Conservation (phyloP, 1,284 basidiomycete species). For the Ustilago vetiveriae region DNA sequence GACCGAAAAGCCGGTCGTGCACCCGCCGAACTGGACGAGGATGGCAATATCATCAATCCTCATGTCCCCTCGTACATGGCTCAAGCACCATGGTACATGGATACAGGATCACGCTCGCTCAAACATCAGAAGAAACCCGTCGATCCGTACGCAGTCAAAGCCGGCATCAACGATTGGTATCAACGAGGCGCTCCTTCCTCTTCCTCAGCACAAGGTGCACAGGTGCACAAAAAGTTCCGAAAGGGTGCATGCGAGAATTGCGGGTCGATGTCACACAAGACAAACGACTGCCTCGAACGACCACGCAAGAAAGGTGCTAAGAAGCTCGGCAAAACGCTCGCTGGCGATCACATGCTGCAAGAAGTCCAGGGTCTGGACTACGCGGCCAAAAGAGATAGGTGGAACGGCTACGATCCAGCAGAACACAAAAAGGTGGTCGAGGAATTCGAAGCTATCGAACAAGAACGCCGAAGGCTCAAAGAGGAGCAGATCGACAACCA, state of each 20-base stretch:
- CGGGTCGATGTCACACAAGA: constrained; percentile 93
- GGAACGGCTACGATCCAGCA: constrained; percentile 95
- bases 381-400: constrained; percentile 94
- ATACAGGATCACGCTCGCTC: constrained; percentile 83
- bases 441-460: constrained; percentile 87
- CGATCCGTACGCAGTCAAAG: constrained; percentile 73
- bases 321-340: constrained; percentile 88
- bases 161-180: constrained; percentile 89
- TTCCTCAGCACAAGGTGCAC: neutral
- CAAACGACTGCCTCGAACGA: constrained; percentile 90
- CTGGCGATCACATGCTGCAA: constrained; percentile 87
- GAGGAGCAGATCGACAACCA: constrained; percentile 98
- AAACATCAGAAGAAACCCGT: constrained; percentile 83
- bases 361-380: constrained; percentile 75
- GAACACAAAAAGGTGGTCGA: constrained; percentile 88
- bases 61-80: constrained; percentile 81
- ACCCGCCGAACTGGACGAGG: constrained; percentile 90
- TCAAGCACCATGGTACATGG: constrained; percentile 98
- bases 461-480: constrained; percentile 83
- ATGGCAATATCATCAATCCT: constrained; percentile 94
- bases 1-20: constrained; percentile 93
- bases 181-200: constrained; percentile 76
- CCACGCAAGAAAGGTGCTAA: constrained; percentile 96
- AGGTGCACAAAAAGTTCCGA: constrained; percentile 87
- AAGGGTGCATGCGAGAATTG: constrained; percentile 99